Conservation (phyloP, 805 yeast species). For the Dipodascopsis uninucleata region DNA sequence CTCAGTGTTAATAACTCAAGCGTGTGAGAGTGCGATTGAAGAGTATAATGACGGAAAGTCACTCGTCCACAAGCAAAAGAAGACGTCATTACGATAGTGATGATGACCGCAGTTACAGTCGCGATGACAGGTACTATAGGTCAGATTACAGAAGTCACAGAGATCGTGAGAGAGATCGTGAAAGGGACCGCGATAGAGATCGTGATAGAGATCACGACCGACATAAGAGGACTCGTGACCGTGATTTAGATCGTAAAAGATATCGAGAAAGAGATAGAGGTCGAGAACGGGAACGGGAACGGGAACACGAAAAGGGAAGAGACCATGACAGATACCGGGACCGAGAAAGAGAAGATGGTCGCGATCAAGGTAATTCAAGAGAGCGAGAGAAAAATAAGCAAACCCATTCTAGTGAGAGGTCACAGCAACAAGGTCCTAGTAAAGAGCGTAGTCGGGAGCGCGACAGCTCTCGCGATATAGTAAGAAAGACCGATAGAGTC, state of each 20-base stretch:
- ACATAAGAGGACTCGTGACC: not conserved
- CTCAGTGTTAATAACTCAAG: too few species aligned
- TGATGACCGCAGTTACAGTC: slow-evolving; percentile 10
- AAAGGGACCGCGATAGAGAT: slow-evolving; percentile 5
- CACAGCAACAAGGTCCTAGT: too few species aligned
- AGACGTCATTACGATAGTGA: slow-evolving; percentile 12
- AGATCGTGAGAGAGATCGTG: slow-evolving; percentile 2
- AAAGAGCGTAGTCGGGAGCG: too few species aligned
- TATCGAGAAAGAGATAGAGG: slow-evolving; percentile 19
- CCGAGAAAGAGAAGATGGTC: slow-evolving; percentile 8
- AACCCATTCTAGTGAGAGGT: too few species aligned
- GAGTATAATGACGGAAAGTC: not conserved
- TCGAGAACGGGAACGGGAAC: slow-evolving; percentile 15
- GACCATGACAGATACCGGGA: slow-evolving; percentile 9
- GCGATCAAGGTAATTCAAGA: too few species aligned
- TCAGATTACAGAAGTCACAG: slow-evolving; percentile 26
- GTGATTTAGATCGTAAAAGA: slow-evolving; percentile 1
- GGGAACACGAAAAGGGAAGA: slow-evolving; percentile 9
- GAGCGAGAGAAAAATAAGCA: too few species aligned
- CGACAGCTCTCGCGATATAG: too few species aligned
- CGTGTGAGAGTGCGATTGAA: too few species aligned
- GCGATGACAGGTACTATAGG: slow-evolving; percentile 3
- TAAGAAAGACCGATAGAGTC: too few species aligned
- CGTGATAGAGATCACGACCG: slow-evolving; percentile 10
- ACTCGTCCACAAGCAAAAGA: slow-evolving; percentile 2